Evolutionary conservation across 495 filamentous ascomycete genomes (phyloP).

Genomic region (Eremomyces bilateralis): DNA sequence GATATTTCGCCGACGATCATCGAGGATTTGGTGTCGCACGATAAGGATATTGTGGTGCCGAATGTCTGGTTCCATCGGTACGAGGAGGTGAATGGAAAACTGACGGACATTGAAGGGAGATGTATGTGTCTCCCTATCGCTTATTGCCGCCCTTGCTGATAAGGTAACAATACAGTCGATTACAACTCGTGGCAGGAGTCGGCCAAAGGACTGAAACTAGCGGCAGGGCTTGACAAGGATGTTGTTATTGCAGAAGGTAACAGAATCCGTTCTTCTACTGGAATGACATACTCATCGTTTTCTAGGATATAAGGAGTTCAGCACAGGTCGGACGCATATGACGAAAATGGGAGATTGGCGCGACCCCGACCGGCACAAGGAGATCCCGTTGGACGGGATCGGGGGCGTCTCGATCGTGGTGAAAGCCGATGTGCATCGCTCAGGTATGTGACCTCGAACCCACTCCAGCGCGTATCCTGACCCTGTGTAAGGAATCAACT

Average conservation of each 20-base stretch:
- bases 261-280: constrained; percentile 1
- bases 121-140: constrained; percentile 36
- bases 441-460: constrained; percentile 34
- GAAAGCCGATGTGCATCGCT: constrained; percentile 91
- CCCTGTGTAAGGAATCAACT: constrained; percentile 69
- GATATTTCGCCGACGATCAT: constrained; percentile 75
- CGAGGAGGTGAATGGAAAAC: constrained; percentile 26
- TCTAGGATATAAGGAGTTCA: constrained; percentile 77
- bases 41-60: constrained; percentile 66
- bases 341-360: constrained; percentile 78
- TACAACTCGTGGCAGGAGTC: constrained; percentile 99
- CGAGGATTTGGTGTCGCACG: constrained; percentile 87
- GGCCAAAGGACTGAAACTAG: constrained; percentile 51
- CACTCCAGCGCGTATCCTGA: constrained; percentile 1
- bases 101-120: constrained; percentile 78
- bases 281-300: constrained; percentile 1
- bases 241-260: constrained; percentile 68
- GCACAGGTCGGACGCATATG: constrained; percentile 74
- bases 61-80: constrained; percentile 98
- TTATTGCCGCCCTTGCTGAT: too few relatives aligned
- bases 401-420: constrained; percentile 95
- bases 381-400: constrained; percentile 83
- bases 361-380: constrained; percentile 58
- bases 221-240: constrained; percentile 50
- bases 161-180: constrained; percentile 38